phyloP scores from a whole-genome alignment of 306 rosid species.

The Quillaja saponaria region DNA sequence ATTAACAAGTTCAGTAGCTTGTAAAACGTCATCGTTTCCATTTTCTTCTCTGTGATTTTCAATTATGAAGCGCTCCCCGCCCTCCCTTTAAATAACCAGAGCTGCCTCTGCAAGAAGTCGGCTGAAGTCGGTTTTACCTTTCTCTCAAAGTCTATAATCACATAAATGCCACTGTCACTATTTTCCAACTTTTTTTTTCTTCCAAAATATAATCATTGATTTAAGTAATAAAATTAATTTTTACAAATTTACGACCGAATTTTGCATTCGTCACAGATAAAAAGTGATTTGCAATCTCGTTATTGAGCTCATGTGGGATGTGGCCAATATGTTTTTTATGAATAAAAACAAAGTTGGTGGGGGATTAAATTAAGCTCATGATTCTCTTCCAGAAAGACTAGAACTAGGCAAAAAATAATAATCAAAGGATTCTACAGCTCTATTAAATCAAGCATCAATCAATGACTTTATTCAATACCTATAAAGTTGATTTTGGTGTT shows the following conservation, averaged over 20 bases:
- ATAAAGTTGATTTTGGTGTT: conserved; percentile 31
- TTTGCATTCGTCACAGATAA: too few species aligned
- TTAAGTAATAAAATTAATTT: too few species aligned
- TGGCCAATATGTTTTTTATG: too few species aligned
- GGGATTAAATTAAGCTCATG: too few species aligned
- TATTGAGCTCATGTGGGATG: too few species aligned
- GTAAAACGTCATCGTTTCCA: conserved; percentile 33
- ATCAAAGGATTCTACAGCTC: neutral
- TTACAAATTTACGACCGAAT: too few species aligned
- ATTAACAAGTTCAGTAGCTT: conserved; percentile 18
- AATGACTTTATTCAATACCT: conserved; percentile 28
- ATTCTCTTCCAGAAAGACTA: neutral
- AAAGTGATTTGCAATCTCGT: too few species aligned
- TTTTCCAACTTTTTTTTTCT: too few species aligned
- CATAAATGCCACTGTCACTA: neutral
- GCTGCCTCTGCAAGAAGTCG: too few species aligned
- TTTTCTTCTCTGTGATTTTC: neutral
- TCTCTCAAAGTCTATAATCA: neutral
- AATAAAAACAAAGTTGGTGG: too few species aligned
- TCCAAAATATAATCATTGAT: too few species aligned
- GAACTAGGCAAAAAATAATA: neutral
- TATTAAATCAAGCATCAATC: neutral
- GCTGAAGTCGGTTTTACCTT: conserved; percentile 5
- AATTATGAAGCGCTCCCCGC: neutral
- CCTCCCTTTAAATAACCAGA: conserved; percentile 25